These are phyloP conservation scores for Silene coronaria DNA, from an alignment of 179 eudicot species.

Conservation along the genomic window DNA sequence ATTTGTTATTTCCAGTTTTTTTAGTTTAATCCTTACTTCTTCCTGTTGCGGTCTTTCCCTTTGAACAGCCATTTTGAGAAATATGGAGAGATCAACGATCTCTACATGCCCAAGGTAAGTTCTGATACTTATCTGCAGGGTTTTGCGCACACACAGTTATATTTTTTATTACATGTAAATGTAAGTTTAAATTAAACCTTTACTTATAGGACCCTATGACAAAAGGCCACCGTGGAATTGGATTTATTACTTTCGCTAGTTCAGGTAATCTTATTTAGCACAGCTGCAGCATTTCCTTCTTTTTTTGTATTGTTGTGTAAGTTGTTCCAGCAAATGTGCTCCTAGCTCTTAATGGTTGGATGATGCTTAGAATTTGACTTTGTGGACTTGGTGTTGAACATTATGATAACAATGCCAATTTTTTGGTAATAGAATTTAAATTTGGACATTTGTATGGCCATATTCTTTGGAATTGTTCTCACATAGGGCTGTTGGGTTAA, in stretches of 20 bases:
- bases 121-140: background rate
- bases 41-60: background rate
- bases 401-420: background rate
- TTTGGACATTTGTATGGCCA: background rate
- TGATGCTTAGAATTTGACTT: background rate
- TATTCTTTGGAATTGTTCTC: background rate
- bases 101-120: conserved; percentile 95
- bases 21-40: background rate
- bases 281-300: background rate
- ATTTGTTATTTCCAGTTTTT: too few species aligned
- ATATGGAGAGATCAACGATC: conserved; percentile 86
- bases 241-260: conserved; percentile 82
- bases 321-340: background rate
- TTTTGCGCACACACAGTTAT: background rate
- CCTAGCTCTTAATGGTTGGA: background rate
- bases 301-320: background rate
- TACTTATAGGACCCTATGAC: conserved; percentile 66
- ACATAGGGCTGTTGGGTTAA: background rate
- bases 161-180: background rate
- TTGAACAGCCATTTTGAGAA: conserved; percentile 83
- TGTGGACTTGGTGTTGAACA: background rate
- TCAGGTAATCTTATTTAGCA: conserved; percentile 42
- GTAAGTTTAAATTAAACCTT: background rate
- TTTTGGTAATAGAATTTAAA: background rate
- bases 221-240: conserved; percentile 97